Evolutionary conservation across 1,284 basidiomycete species (phyloP), one percentile per base, ranked within the genome.

Genomic region (Apiotrichum siamense): DNA sequence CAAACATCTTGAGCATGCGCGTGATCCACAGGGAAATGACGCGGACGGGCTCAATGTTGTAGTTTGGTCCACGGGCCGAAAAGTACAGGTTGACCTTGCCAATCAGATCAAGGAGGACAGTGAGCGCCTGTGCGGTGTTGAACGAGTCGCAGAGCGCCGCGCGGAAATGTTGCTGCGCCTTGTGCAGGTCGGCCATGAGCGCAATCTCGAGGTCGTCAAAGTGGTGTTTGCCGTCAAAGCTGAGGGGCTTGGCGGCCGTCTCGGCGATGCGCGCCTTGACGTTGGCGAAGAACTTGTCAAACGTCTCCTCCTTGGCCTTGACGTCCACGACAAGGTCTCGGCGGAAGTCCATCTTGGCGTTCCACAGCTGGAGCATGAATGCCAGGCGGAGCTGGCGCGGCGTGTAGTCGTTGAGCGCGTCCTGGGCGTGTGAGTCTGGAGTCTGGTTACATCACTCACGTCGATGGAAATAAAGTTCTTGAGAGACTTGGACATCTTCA

Each of bases 381-480:
- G 90, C 88, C 4, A 98, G 79, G n/a, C 96, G 84, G 24, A 99
- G 77, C 71, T 98, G 94, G 12, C 96, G 81, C 4, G 96, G 82
- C 2, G 87, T 82, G 72, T 88, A 88, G 66, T 81, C 85, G 67
- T 83, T 77, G 17, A 99, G 76, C n/a, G 96, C 92, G 75, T 97
- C 90, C 87, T 93, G 64, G 15, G 17, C 20, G 26, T 23, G 20
- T 32, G 26, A 11, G 44, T 4, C 41, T 41, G 48, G 45, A 11
- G 15, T 44, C 36, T 18, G 15, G 42, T n/a, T 69, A 38, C 11
- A 10, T 6, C 33, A 38, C 85, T 73, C 66, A 91, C 91, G 66
- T 96, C 88, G 62, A 98, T 96, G 7, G 94, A 96, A 66, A 98
- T 97, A 66, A 98, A 99, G 72, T 99, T 99, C 75, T 99, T 99